Evolutionary conservation across 2,329 filamentous ascomycete genomes (phyloP).

Genomic region (Botrytis squamosa): DNA sequence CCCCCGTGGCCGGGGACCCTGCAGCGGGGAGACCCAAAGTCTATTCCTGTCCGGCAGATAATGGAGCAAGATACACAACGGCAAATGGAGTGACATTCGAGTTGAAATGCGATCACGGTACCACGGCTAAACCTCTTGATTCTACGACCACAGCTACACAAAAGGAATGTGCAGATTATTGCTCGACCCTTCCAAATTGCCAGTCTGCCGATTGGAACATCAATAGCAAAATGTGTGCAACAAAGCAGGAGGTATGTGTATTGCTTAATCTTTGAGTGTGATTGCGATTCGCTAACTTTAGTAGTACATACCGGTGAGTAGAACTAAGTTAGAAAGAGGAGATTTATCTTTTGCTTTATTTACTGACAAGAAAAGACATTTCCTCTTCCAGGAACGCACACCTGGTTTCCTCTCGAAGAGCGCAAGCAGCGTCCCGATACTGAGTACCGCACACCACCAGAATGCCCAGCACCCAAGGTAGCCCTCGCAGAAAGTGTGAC

Average conservation of each 20-base stretch:
- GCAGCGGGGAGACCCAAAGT: conserved; percentile 2
- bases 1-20: neutral
- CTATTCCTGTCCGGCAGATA: conserved; percentile 10
- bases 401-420: conserved; percentile 15
- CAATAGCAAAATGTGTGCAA: neutral
- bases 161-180: conserved; percentile 12
- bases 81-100: conserved; percentile 11
- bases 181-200: neutral
- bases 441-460: conserved; percentile 1
- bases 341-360: neutral
- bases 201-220: neutral
- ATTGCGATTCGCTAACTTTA: neutral
- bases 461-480: neutral
- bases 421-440: neutral
- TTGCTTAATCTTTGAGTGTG: neutral
- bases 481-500: conserved; percentile 6
- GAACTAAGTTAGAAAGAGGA: neutral
- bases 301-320: conserved; percentile 16
- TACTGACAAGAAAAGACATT: conserved; percentile 10
- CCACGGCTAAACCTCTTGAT: neutral
- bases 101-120: conserved; percentile 7
- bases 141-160: neutral
- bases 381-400: conserved; percentile 8
- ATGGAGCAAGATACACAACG: conserved; percentile 5
- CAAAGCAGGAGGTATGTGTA: neutral